Conservation (phyloP, 257 asterid species). For the Rauvolfia tetraphylla region DNA sequence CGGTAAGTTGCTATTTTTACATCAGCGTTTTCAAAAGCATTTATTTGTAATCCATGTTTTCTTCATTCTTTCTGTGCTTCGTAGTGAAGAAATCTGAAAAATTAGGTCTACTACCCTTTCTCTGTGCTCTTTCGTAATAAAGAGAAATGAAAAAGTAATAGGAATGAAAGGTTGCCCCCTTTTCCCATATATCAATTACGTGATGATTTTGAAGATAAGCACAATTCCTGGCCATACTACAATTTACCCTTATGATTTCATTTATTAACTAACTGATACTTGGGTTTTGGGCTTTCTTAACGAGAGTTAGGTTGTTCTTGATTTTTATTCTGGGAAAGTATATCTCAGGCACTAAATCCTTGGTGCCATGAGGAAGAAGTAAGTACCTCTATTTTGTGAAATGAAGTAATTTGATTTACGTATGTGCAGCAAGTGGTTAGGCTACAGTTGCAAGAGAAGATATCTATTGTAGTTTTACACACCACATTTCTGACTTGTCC, state of each 20-base stretch:
- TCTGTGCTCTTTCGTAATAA: not conserved
- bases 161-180: not conserved
- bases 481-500: not conserved
- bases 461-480: not conserved
- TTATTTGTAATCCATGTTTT: not conserved
- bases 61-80: not conserved
- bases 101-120: not conserved
- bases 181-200: not conserved
- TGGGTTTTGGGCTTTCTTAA: not conserved
- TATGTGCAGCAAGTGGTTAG: not conserved
- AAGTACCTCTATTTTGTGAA: not conserved
- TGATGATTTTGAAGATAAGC: not conserved
- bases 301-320: not conserved
- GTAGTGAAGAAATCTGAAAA: not conserved
- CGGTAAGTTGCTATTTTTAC: slow-evolving; percentile 47
- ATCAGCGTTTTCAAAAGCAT: slow-evolving; percentile 14
- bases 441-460: not conserved
- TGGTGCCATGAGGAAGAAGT: not conserved
- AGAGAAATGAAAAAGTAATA: not conserved
- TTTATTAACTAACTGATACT: not conserved
- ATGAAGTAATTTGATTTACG: not conserved
- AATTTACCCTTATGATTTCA: not conserved
- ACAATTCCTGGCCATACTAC: too few species aligned
- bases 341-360: not conserved
- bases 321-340: not conserved